Percentiles rank a stretch among this genome's conserved stretches.
These are phyloP conservation scores for Sarocladiaceae sp. DNA, from an alignment of 2,329 filamentous ascomycete species.

Conservation along the genomic window DNA sequence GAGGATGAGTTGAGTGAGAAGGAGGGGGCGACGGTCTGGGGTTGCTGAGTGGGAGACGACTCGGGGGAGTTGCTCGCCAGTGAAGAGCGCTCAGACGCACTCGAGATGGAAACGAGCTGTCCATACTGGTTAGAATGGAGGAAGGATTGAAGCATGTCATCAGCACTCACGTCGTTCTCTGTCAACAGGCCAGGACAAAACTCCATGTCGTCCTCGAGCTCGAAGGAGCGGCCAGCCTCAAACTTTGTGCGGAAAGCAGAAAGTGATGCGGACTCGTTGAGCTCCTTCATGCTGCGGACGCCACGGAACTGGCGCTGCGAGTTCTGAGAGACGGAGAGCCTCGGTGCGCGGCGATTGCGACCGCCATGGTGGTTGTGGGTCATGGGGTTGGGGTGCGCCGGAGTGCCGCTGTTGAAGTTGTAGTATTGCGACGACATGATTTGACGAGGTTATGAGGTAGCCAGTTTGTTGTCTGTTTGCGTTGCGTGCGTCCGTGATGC, in stretches of 20 bases:
- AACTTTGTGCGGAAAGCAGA: slow-evolving; percentile 79
- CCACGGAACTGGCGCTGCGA: slow-evolving; percentile 80
- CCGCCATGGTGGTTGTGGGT: slow-evolving; percentile 76
- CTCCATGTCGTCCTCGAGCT: slow-evolving; percentile 91
- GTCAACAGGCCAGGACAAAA: slow-evolving; percentile 92
- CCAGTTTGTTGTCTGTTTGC: slow-evolving; percentile 3
- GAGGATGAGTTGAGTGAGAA: slow-evolving; percentile 67
- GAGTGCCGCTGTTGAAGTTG: slow-evolving; percentile 54
- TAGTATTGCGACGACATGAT: slow-evolving; percentile 51
- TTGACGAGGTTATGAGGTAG: slow-evolving; percentile 1
- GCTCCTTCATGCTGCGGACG: slow-evolving; percentile 79
- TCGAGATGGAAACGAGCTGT: slow-evolving; percentile 87
- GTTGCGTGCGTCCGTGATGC: not conserved
- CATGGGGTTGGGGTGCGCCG: slow-evolving; percentile 48
- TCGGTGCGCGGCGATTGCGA: slow-evolving; percentile 77
- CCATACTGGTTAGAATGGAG: slow-evolving; percentile 11
- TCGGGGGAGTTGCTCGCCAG: slow-evolving; percentile 91
- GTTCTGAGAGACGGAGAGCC: slow-evolving; percentile 75
- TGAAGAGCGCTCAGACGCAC: slow-evolving; percentile 88
- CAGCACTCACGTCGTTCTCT: slow-evolving; percentile 75
- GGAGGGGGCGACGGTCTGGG: slow-evolving; percentile 68
- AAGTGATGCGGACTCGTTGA: slow-evolving; percentile 70
- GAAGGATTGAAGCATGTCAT: slow-evolving; percentile 9
- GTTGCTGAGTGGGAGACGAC: slow-evolving; percentile 83
- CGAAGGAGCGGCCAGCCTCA: slow-evolving; percentile 87